Base-by-base conservation (phyloP, 1,284 basidiomycete species). In the Cryptococcus hybrid region DNA sequence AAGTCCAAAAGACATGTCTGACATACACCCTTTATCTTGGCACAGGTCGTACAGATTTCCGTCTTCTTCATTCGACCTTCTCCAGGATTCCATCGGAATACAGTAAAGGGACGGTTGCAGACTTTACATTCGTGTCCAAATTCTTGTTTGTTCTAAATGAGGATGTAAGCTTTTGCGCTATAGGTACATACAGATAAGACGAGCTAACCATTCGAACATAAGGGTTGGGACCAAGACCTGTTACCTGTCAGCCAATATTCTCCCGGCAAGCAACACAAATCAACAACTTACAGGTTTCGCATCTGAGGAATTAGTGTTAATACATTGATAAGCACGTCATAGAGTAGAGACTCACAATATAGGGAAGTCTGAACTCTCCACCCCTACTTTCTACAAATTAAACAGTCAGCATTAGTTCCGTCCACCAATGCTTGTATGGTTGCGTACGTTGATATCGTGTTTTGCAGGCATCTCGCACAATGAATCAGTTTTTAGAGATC, bases 71-170 rank as follows among this genome's bases (percentile, higher is more conserved):
- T 96, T 44, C 96, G 87, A 45, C 93, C 95, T 12, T 78, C 71
- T 52, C 96, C 96, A 1, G 96, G 94, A 70, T 97, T 95, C 96
- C 96, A 99, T 48, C 93, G 88, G 79, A 99, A 99, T 65, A 98
- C 90, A 54, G 94, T 97, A 80, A 96, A 97, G 5, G 93, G 89
- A 47, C 94, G 85, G 11, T 92, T 91, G 72, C 96, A 99, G 60
- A 96, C 75, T 71, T 79, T 79, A 79, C 96, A 99, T 53, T 93
- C 92, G 48, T 90, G 86, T 8, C 93, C 96, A 65, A 90, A 93
- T 71, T 93, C 88, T 83, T 99, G 95, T 78, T 98, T 97, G 12
- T 90, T 92, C 95, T 83, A 78, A 18, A 52, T 12, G n/a, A 48
- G 2, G n/a, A 37, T 11, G 5, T 39, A 15, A 34, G 53, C 34